These are phyloP conservation scores for Gryganskiella cystojenkinii DNA, from an alignment of 192 early-diverging fungal species.

Conservation along the genomic window DNA sequence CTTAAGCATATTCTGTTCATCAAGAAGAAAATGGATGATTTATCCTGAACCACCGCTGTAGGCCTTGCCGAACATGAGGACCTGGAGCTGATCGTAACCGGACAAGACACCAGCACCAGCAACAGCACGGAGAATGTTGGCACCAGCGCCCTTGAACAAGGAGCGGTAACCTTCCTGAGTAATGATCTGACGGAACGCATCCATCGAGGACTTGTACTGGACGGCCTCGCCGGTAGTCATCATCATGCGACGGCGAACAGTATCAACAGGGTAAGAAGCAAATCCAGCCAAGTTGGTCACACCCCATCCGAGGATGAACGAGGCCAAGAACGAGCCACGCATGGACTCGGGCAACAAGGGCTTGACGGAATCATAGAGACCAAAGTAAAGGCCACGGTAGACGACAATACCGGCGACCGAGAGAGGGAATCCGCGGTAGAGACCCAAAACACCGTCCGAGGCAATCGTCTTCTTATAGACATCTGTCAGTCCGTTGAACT, in stretches of 20 bases:
- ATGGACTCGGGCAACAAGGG: constrained; percentile 44
- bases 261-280: constrained; percentile 97
- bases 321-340: constrained; percentile 47
- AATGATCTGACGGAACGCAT: constrained; percentile 92
- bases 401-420: constrained; percentile 49
- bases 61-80: constrained; percentile 58
- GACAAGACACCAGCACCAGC: constrained; percentile 95
- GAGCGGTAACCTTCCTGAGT: constrained; percentile 90
- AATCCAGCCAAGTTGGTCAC: constrained; percentile 90
- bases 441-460: constrained; percentile 90
- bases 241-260: constrained; percentile 98
- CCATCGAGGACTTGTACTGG: constrained; percentile 87
- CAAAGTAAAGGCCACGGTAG: constrained; percentile 68
- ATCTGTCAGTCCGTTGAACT: constrained; percentile 93
- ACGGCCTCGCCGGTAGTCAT: constrained; percentile 91
- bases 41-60: constrained; percentile 57
- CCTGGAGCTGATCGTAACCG: constrained; percentile 85
- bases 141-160: constrained; percentile 99
- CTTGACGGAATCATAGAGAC: constrained; percentile 72
- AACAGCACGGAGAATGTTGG: constrained; percentile 98
- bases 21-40: not conserved
- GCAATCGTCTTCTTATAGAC: constrained; percentile 88
- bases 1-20: too few species aligned
- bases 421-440: constrained; percentile 85
- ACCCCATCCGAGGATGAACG: constrained; percentile 76